A percentile compares a stretch with the other conserved stretches of the same genome.
Conservation (phyloP, 1,139 yeast genomes). For the Saccharomycopsis crataegensis region DNA sequence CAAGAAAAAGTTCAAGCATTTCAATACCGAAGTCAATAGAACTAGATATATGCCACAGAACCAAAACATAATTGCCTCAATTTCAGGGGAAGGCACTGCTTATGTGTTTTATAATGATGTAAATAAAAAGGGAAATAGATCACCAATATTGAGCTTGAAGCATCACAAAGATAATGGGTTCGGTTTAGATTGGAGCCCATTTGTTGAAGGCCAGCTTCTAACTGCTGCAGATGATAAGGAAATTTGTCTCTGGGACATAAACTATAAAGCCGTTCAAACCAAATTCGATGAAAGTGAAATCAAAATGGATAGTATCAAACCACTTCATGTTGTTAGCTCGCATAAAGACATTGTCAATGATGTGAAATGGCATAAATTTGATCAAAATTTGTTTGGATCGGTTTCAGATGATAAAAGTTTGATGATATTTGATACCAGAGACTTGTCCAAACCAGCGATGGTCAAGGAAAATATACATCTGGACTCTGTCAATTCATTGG, state of each 20-base stretch:
- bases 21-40: conserved; percentile 61
- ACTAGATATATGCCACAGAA: conserved; percentile 79
- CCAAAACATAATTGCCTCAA: conserved; percentile 61
- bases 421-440: conserved; percentile 60
- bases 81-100: conserved; percentile 69
- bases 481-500: conserved; percentile 46
- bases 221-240: conserved; percentile 61
- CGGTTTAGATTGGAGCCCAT: conserved; percentile 60
- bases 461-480: conserved; percentile 31
- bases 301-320: conserved; percentile 22
- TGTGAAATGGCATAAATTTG: conserved; percentile 58
- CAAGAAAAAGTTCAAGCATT: conserved; percentile 41
- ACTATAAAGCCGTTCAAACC: conserved; percentile 1
- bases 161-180: conserved; percentile 64
- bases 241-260: conserved; percentile 51
- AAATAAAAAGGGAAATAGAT: conserved; percentile 30
- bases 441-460: conserved; percentile 22
- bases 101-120: conserved; percentile 43
- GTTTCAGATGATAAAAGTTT: conserved; percentile 68
- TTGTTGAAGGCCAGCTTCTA: conserved; percentile 40
- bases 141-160: conserved; percentile 27
- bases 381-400: conserved; percentile 49
- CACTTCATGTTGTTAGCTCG: conserved; percentile 27
- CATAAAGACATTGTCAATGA: conserved; percentile 65
- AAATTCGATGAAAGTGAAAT: neutral